A percentile compares a stretch with the other conserved stretches of the same genome.
Conservation (phyloP, 176 grass and related monocot species). For the bread wheat (Triticum aestivum) region DNA sequence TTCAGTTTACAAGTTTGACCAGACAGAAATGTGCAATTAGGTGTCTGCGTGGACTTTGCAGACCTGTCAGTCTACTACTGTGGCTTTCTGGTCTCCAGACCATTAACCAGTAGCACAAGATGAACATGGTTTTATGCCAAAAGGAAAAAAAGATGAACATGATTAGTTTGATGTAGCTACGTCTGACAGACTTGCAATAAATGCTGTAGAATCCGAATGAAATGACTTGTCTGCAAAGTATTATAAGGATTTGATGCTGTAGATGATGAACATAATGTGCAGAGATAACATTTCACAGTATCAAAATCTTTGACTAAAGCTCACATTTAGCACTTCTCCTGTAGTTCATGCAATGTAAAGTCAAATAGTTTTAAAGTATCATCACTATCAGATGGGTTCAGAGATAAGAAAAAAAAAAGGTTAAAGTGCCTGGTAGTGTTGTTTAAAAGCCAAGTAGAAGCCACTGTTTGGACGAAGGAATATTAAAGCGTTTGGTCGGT, state of each 20-base stretch:
- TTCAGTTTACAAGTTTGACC: slow-evolving; percentile 21
- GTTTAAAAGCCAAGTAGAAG: slow-evolving; percentile 8
- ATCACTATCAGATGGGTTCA: background rate
- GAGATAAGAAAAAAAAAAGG: background rate
- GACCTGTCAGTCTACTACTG: background rate
- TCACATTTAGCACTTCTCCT: background rate
- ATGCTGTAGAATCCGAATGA: background rate
- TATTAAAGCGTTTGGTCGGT: slow-evolving; percentile 9
- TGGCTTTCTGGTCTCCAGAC: background rate
- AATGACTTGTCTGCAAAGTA: background rate
- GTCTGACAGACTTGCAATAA: no score
- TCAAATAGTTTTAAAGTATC: slow-evolving; percentile 38
- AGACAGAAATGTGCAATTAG: background rate
- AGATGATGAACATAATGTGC: background rate
- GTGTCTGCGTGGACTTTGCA: background rate
- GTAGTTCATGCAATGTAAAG: background rate
- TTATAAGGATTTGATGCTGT: background rate
- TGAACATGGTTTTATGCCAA: background rate
- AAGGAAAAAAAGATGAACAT: background rate
- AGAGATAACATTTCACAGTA: background rate
- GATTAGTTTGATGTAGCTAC: background rate
- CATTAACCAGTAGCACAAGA: background rate
- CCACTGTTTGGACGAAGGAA: background rate
- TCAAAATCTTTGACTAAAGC: slow-evolving; percentile 5
- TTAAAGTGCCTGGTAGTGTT: background rate